These are phyloP conservation scores for Penicillium angulare DNA, from an alignment of 495 filamentous ascomycete species.

Conservation along the genomic window DNA sequence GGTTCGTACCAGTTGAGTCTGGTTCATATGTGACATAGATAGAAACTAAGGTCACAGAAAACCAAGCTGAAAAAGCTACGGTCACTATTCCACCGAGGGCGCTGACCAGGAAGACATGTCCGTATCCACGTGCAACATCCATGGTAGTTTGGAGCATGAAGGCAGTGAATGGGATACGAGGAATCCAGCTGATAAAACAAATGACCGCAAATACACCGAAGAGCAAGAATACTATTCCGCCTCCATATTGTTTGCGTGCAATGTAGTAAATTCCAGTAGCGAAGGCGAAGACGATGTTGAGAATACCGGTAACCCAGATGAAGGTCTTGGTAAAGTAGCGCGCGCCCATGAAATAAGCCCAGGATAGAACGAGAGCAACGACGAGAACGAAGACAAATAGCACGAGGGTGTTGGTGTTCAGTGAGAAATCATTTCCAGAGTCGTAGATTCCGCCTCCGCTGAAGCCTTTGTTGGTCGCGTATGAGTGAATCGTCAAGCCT, in stretches of 20 bases:
- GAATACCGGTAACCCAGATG: constrained; percentile 79
- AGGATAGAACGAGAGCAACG: constrained; percentile 71
- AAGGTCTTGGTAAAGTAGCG: constrained; percentile 84
- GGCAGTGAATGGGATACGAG: constrained; percentile 82
- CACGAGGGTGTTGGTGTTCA: constrained; percentile 82
- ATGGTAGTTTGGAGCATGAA: constrained; percentile 87
- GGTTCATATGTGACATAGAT: constrained; percentile 84
- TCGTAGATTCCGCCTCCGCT: constrained; percentile 75
- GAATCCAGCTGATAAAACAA: constrained; percentile 80
- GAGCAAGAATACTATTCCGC: constrained; percentile 81
- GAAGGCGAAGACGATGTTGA: constrained; percentile 66
- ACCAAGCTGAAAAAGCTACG: constrained; percentile 69
- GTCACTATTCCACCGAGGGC: constrained; percentile 73
- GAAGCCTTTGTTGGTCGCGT: constrained; percentile 62
- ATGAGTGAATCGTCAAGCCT: constrained; percentile 73
- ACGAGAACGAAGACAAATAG: constrained; percentile 76
- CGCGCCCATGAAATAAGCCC: constrained; percentile 71
- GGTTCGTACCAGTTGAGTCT: constrained; percentile 42
- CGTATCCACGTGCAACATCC: constrained; percentile 77
- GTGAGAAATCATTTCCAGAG: constrained; percentile 56
- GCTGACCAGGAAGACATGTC: constrained; percentile 84
- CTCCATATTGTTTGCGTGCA: constrained; percentile 66
- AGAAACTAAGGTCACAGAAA: constrained; percentile 56
- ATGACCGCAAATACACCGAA: constrained; percentile 79
- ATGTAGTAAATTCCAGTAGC: constrained; percentile 70